phyloP scores from a whole-genome alignment of 805 yeast species.

The Candida hungchunana region DNA sequence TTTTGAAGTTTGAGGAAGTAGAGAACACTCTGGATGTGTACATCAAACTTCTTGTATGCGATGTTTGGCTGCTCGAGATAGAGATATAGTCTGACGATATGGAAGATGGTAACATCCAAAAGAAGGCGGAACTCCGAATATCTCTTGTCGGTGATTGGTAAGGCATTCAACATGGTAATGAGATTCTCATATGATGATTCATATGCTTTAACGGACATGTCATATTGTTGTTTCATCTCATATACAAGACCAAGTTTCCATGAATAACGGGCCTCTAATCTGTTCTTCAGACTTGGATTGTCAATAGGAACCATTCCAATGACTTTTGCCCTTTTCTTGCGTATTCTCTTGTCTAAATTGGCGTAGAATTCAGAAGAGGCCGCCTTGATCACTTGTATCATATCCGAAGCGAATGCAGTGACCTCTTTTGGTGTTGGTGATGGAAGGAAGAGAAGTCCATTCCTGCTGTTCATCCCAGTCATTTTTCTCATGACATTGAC shows the following conservation, averaged over 20 bases:
- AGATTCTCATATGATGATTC: constrained; percentile 53
- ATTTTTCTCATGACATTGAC: constrained; percentile 33
- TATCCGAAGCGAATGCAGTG: constrained; percentile 34
- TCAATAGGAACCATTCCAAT: constrained; percentile 6
- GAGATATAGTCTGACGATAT: constrained; percentile 57
- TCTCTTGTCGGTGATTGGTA: constrained; percentile 20
- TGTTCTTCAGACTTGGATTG: constrained; percentile 7
- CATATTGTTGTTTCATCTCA: constrained; percentile 44
- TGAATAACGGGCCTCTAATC: constrained; percentile 39
- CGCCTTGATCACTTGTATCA: constrained; percentile 37
- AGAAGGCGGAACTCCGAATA: constrained; percentile 47
- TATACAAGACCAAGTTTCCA: constrained; percentile 47
- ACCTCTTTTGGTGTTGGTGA: constrained; percentile 37
- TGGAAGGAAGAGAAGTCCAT: constrained; percentile 40
- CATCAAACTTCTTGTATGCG: constrained; percentile 60
- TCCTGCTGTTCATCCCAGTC: constrained; percentile 40
- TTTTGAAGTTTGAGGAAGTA: constrained; percentile 31
- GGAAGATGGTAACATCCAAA: constrained; percentile 58
- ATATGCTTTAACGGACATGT: constrained; percentile 44
- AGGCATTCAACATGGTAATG: constrained; percentile 34
- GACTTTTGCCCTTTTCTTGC: constrained; percentile 33
- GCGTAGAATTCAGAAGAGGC: constrained; percentile 43
- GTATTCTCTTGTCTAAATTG: constrained; percentile 35
- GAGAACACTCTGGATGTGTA: constrained; percentile 54
- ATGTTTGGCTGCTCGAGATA: constrained; percentile 52